phyloP scores from a whole-genome alignment of 108 stramenopile species.

The Skeletonema tropicum region DNA sequence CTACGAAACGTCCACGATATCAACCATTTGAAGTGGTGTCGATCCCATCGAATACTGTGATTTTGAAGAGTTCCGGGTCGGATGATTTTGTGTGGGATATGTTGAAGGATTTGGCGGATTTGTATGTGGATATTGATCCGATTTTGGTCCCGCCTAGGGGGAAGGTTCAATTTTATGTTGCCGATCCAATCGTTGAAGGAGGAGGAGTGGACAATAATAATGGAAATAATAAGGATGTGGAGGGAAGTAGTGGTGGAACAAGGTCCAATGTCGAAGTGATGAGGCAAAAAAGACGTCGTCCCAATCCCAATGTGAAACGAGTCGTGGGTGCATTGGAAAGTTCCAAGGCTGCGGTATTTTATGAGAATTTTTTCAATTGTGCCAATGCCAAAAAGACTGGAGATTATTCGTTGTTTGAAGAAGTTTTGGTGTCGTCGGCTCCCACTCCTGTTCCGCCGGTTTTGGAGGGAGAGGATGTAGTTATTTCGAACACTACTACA shows the following conservation, averaged over 20 bases:
- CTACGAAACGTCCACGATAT: constrained; percentile 63
- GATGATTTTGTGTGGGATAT: constrained; percentile 73
- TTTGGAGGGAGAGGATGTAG: neutral
- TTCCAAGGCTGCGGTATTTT: constrained; percentile 66
- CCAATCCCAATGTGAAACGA: constrained; percentile 39
- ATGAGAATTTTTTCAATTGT: constrained; percentile 70
- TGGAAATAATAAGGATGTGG: constrained; percentile 1
- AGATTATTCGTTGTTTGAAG: constrained; percentile 57
- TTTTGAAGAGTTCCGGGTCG: constrained; percentile 60
- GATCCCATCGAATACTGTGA: constrained; percentile 40
- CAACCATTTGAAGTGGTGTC: constrained; percentile 82
- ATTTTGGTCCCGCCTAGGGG: constrained; percentile 67
- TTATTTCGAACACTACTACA: neutral
- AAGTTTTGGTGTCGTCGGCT: neutral
- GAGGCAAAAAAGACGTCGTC: constrained; percentile 8
- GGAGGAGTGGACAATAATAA: no score
- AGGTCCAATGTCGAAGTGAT: neutral
- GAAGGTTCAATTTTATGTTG: constrained; percentile 60
- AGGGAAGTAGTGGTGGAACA: neutral
- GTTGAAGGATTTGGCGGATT: constrained; percentile 63
- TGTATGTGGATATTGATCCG: constrained; percentile 79
- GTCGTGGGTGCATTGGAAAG: constrained; percentile 30
- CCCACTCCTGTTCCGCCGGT: neutral
- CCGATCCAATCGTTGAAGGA: constrained; percentile 35
- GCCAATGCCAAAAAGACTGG: constrained; percentile 66